Evolutionary conservation across 1,139 yeast species (phyloP).

Genomic region (Hyphopichia buzzinii): DNA sequence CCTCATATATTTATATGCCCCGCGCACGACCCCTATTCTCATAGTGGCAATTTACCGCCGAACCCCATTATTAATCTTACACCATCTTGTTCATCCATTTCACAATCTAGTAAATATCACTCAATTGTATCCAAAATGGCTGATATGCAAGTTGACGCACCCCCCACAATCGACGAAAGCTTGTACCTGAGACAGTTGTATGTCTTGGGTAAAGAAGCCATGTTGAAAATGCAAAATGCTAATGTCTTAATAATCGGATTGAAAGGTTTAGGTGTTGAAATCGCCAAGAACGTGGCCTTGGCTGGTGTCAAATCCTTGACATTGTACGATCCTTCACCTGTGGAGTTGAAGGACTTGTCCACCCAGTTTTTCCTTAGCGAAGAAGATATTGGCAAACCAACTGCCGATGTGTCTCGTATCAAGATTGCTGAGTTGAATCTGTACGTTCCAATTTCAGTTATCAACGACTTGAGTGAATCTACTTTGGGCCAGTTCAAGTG

Average conservation of each 20-base stretch:
- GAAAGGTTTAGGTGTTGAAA: slow-evolving; percentile 90
- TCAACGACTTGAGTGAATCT: slow-evolving; percentile 49
- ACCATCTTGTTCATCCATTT: too few species aligned
- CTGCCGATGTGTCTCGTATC: slow-evolving; percentile 68
- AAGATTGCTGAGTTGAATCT: slow-evolving; percentile 79
- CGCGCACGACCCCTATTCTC: too few species aligned
- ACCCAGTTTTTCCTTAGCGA: slow-evolving; percentile 82
- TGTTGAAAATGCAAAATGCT: slow-evolving; percentile 93
- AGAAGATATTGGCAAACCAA: slow-evolving; percentile 69
- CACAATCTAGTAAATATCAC: neutral
- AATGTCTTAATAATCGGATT: slow-evolving; percentile 86
- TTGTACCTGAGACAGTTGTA: slow-evolving; percentile 94
- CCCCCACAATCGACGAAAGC: slow-evolving; percentile 77
- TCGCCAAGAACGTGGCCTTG: slow-evolving; percentile 91
- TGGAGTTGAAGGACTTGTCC: slow-evolving; percentile 70
- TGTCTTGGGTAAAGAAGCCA: slow-evolving; percentile 93
- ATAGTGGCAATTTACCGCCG: too few species aligned
- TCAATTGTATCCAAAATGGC: slow-evolving; percentile 15
- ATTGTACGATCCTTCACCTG: slow-evolving; percentile 78
- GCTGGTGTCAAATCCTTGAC: slow-evolving; percentile 96
- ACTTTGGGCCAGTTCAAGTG: slow-evolving; percentile 66
- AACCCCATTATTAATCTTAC: too few species aligned
- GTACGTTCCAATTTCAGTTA: slow-evolving; percentile 83
- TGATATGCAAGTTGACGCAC: slow-evolving; percentile 58
- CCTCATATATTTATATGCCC: too few species aligned